Base-by-base conservation (phyloP, 2,329 filamentous ascomycete species). In the Chaetomiaceae sp. region DNA sequence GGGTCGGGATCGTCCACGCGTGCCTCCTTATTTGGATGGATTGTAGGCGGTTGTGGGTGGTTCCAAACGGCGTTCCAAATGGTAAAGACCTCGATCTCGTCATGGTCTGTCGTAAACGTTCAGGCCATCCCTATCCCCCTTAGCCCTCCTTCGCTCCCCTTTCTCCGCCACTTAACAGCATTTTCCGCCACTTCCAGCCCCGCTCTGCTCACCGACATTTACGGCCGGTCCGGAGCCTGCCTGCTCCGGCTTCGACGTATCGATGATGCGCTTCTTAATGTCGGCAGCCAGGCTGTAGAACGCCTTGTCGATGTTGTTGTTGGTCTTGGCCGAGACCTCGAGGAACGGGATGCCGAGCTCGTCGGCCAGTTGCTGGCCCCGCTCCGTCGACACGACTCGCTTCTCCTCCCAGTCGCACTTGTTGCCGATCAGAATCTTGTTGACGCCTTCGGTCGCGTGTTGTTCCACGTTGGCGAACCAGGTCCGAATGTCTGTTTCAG, bases 321-420 rank as follows among this genome's bases (percentile, higher is more conserved):
- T 97, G 77, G 89, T 92, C 81, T 99, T 99, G 61, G 94, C 94
- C 16, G 90, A 95, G 58, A 99, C 94, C 72, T 99, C 94, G 70
- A 99, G 87, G 80, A 99, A 99, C 18, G 94, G 92, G 61, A 99
- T 95, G 67, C 91, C 90, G 56, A 99, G 85, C 74, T 97, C 94
- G 73, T 96, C 88, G 55, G 94, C 94, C 52, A 99, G 82, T 61
- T 86, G 86, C 73, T 99, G 91, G 64, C 94, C 94, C 67, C 90
- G 87, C 71, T 96, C 91, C 55, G 88, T 95, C 45, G 89, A 90
- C 37, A 99, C 88, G 51, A 89, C 90, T 63, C 94, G 87, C 81
- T 97, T 97, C 76, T 99, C 94, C 74, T 97, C 94, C 94, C 94
- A 97, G 74, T 99, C 94, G 76, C 94, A 99, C 77, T 99, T 99